Evolutionary conservation across 192 early-diverging fungal genomes (phyloP), one percentile per base, ranked within the genome.

Genomic region (Paraglomus occultum): DNA sequence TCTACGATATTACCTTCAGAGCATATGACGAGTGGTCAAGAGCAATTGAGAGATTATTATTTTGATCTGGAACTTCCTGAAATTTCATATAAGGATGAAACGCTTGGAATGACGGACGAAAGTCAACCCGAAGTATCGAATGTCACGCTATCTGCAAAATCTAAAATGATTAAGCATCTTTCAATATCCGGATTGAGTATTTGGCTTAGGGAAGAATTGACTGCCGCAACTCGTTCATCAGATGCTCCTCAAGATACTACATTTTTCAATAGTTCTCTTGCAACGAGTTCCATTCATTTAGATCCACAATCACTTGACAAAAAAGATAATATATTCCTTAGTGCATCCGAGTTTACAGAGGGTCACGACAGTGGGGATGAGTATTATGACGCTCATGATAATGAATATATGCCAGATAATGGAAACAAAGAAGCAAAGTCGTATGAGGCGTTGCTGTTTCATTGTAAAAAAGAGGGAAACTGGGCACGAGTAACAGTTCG

Each of bases 31-130:
- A 49, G 11, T 22, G 42, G 47, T 22, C 20, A 15, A 23, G 54
- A 20, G n/a, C 17, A 12, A 22, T 17, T 8, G 17, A 42, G 46
- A 40, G 75, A 84, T n/a, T 86, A 87, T 68, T 77, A 73, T 64
- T 18, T 89, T 15, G 84, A 83, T 14, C 23, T 68, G 6, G 73
- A 80, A 39, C 76, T 89, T 45, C 82, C 86, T 0, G 71, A 51
- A 6, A 80, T 89, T 57, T 76, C 79, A 4, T 87, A 83, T 70
- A 71, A 70, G 18, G 87, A 89, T 66, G 86, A 87, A 47, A 86
- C 85, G 9, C 84, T 82, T 9, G 84, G 79, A 17, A 79, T 83
- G 42, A 74, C 70, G 31, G 79, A 82, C 57, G 52, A 68, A 22
- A 8, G 31, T 3, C 31, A 31, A 31, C 31, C 31, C 1, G 31